phyloP scores from a whole-genome alignment of 1,284 basidiomycete genomes.

The Ganoderma boninense region DNA sequence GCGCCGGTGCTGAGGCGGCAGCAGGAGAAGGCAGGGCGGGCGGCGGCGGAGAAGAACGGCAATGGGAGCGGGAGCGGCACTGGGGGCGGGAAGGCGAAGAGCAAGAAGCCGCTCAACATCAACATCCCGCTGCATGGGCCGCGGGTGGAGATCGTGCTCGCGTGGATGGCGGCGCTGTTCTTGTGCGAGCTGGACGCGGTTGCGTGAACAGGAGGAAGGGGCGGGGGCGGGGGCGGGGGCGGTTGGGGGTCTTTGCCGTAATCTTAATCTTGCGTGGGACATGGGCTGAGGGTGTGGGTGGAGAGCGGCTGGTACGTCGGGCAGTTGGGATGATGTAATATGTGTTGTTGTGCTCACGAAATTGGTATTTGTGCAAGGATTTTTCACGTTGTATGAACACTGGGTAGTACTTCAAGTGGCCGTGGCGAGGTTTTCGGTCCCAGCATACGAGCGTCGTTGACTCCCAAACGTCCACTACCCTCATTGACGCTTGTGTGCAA shows the following conservation, averaged over 20 bases:
- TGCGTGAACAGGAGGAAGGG: constrained; percentile 44
- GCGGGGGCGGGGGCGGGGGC: not conserved
- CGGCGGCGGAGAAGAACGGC: constrained; percentile 54
- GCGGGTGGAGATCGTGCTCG: constrained; percentile 81
- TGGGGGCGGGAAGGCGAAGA: constrained; percentile 43
- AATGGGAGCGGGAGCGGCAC: not conserved
- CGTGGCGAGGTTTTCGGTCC: no score
- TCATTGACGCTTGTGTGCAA: no score
- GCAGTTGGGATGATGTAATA: not conserved
- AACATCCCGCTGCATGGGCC: constrained; percentile 86
- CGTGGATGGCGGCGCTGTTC: constrained; percentile 83
- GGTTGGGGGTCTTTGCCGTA: not conserved
- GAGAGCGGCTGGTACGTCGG: not conserved
- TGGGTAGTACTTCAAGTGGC: not conserved
- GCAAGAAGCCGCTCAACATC: constrained; percentile 68
- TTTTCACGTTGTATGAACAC: not conserved
- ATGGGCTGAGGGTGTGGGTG: no score
- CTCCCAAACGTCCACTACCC: no score
- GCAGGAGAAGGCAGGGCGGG: constrained; percentile 58
- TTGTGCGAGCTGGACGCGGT: constrained; percentile 69
- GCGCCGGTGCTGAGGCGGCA: constrained; percentile 70
- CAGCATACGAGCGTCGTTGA: no score
- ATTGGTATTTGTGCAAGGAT: not conserved
- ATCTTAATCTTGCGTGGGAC: no score
- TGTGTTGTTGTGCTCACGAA: constrained; percentile 4